A percentile compares a stretch with the other conserved stretches of the same genome.
phyloP scores from a whole-genome alignment of 345 rosid genomes.

The Arabidopsis thaliana region TAIR10.1 NC_003071.7:17218501-17219000 shows the following conservation, averaged over 20 bases:
- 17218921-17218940: slow-evolving; percentile 32
- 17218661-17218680: slow-evolving; percentile 22
- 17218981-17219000: slow-evolving; percentile 32
- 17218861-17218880: not conserved
- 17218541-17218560: slow-evolving; percentile 12
- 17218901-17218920: not conserved
- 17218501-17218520: slow-evolving; percentile 23
- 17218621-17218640: slow-evolving; percentile 41
- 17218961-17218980: slow-evolving; percentile 43
- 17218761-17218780: not conserved
- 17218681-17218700: slow-evolving; percentile 5
- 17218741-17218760: not conserved
- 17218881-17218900: not conserved
- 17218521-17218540: slow-evolving; percentile 45
- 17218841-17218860: not conserved
- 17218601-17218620: slow-evolving; percentile 42
- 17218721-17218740: slow-evolving; percentile 36
- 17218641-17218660: slow-evolving; percentile 11
- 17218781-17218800: not conserved
- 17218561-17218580: slow-evolving; percentile 18
- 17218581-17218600: slow-evolving; percentile 34
- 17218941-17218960: slow-evolving; percentile 41
- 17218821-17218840: not conserved
- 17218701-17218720: slow-evolving; percentile 33
- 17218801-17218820: not conserved